These are phyloP conservation scores for Naganishia liquefaciens DNA, from an alignment of 1,284 basidiomycete species.

Conservation along the genomic window DNA sequence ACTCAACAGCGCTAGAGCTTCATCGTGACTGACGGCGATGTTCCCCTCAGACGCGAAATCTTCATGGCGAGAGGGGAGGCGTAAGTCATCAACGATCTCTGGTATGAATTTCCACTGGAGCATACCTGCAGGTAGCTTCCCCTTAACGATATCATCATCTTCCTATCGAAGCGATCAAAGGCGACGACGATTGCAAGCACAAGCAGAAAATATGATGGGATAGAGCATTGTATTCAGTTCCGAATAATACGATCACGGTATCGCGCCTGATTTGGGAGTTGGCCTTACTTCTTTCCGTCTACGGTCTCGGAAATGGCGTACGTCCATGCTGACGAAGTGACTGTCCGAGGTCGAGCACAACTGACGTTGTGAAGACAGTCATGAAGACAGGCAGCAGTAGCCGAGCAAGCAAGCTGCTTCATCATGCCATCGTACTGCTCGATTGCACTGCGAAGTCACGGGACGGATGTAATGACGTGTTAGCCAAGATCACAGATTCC, in stretches of 20 bases:
- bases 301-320: conserved; percentile 25
- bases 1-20: conserved; percentile 23
- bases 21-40: conserved; percentile 28
- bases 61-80: background rate
- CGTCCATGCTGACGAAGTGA: conserved; percentile 10
- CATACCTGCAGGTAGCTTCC: conserved; percentile 26
- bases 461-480: too few species aligned
- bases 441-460: too few species aligned
- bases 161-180: background rate
- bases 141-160: conserved; percentile 23
- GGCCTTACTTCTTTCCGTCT: conserved; percentile 29
- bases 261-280: background rate
- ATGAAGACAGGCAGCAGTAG: background rate
- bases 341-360: too few species aligned
- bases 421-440: background rate
- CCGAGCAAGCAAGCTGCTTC: background rate
- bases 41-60: conserved; percentile 28
- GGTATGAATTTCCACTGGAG: background rate
- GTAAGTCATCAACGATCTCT: background rate
- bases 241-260: background rate
- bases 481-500: background rate
- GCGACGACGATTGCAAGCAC: background rate
- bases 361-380: background rate
- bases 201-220: background rate
- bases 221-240: conserved; percentile 19